Evolutionary conservation across 163 green algal genomes (phyloP).

Genomic region (Smithsoniella earleae): DNA sequence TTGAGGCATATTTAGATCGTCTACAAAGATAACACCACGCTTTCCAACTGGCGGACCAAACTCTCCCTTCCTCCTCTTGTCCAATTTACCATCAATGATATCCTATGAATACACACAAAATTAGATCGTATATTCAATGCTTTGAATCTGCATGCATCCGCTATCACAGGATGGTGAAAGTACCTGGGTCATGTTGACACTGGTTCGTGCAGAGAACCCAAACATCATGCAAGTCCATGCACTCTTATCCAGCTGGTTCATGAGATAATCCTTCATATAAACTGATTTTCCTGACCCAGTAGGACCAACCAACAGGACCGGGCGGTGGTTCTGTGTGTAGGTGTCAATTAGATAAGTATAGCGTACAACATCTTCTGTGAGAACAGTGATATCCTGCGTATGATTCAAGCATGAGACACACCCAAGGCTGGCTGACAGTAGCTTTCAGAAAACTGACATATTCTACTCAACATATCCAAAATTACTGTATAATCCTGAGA

Average conservation of each 20-base stretch:
- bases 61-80: conserved; percentile 58
- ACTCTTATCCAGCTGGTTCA: conserved; percentile 34
- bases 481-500: too few species aligned
- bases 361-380: conserved; percentile 36
- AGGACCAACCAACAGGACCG: conserved; percentile 54
- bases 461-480: too few species aligned
- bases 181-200: conserved; percentile 66
- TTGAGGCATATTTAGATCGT: conserved; percentile 63
- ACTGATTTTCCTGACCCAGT: conserved; percentile 72
- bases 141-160: too few species aligned
- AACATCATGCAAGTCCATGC: conserved; percentile 53
- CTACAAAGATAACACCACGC: conserved; percentile 53
- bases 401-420: too few species aligned
- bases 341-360: conserved; percentile 61
- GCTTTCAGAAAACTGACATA: too few species aligned
- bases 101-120: too few species aligned
- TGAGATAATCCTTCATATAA: conserved; percentile 65
- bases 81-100: conserved; percentile 67
- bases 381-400: conserved; percentile 29
- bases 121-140: too few species aligned
- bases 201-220: conserved; percentile 68
- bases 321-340: conserved; percentile 2
- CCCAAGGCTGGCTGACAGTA: too few species aligned
- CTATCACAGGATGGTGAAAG: too few species aligned
- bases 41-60: conserved; percentile 54